Percentiles rank a stretch among this genome's conserved stretches.
Evolutionary conservation across 2,329 filamentous ascomycete genomes (phyloP).

Genomic region (Diaporthe batatas): DNA sequence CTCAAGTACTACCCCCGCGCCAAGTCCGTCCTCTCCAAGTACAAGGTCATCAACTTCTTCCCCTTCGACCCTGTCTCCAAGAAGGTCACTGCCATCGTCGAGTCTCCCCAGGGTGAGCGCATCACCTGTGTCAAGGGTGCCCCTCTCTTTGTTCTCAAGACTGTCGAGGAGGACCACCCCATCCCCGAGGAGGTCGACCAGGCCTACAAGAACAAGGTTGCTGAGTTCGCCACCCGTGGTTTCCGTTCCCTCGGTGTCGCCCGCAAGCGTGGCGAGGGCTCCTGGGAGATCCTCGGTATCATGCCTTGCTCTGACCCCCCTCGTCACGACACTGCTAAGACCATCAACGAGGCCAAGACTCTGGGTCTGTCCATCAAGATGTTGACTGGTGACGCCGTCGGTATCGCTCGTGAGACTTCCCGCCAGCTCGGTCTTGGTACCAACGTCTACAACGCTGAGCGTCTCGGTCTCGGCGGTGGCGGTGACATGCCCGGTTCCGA

Average conservation of each 20-base stretch:
- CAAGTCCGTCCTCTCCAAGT: constrained; percentile 84
- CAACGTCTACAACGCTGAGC: constrained; percentile 94
- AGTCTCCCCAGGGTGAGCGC: constrained; percentile 85
- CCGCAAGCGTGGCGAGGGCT: constrained; percentile 84
- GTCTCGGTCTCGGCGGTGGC: constrained; percentile 88
- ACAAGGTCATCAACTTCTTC: constrained; percentile 86
- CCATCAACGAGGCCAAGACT: constrained; percentile 89
- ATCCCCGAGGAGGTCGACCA: constrained; percentile 82
- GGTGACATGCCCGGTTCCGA: constrained; percentile 95
- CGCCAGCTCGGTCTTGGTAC: constrained; percentile 92
- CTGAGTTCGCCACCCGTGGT: constrained; percentile 91
- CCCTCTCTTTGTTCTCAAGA: constrained; percentile 88
- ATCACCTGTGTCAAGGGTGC: constrained; percentile 94
- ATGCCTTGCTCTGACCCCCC: constrained; percentile 95
- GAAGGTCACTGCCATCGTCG: constrained; percentile 87
- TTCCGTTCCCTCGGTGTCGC: constrained; percentile 95
- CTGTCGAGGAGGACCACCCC: constrained; percentile 86
- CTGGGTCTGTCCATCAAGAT: constrained; percentile 95
- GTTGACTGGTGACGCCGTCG: constrained; percentile 94
- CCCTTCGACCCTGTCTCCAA: constrained; percentile 95
- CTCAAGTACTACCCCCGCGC: constrained; percentile 85
- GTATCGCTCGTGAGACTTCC: constrained; percentile 92
- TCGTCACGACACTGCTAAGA: constrained; percentile 90
- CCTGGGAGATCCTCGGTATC: constrained; percentile 94
- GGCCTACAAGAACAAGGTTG: constrained; percentile 92